A percentile compares a stretch with the other conserved stretches of the same genome.
These are phyloP conservation scores for Peniophora sp. DNA, from an alignment of 1,284 basidiomycete species.

Conservation along the genomic window DNA sequence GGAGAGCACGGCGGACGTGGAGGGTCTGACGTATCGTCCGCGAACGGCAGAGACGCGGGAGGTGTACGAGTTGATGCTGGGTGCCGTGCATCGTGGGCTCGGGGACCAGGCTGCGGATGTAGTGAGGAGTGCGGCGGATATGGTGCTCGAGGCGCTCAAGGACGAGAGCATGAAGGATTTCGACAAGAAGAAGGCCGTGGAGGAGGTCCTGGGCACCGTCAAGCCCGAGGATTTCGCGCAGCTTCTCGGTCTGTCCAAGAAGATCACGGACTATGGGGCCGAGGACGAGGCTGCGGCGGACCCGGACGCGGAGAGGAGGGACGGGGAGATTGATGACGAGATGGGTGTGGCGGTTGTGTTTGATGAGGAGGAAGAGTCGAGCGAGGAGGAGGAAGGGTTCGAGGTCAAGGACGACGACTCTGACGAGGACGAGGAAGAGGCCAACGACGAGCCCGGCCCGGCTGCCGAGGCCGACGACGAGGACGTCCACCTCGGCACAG, in stretches of 20 bases:
- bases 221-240: conserved; percentile 79
- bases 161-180: conserved; percentile 90
- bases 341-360: conserved; percentile 94
- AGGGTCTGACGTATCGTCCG: conserved; percentile 89
- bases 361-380: conserved; percentile 90
- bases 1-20: conserved; percentile 88
- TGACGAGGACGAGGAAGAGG: conserved; percentile 59
- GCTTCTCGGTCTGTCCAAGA: conserved; percentile 85
- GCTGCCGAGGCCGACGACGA: conserved; percentile 39
- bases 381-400: conserved; percentile 82
- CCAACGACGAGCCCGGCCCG: conserved; percentile 37
- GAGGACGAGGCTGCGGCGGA: conserved; percentile 76
- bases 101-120: conserved; percentile 97
- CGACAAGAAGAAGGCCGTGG: conserved; percentile 95
- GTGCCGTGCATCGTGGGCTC: conserved; percentile 73
- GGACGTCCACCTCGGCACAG: conserved; percentile 62
- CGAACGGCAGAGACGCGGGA: conserved; percentile 91
- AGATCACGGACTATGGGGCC: conserved; percentile 92
- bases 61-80: conserved; percentile 90
- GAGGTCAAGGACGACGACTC: conserved; percentile 76
- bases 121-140: conserved; percentile 90
- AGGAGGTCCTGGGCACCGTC: conserved; percentile 67
- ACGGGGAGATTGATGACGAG: conserved; percentile 86
- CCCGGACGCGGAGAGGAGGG: conserved; percentile 70
- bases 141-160: conserved; percentile 86